phyloP scores from a whole-genome alignment of 1,139 yeast species.

The Pichia sp. region DNA sequence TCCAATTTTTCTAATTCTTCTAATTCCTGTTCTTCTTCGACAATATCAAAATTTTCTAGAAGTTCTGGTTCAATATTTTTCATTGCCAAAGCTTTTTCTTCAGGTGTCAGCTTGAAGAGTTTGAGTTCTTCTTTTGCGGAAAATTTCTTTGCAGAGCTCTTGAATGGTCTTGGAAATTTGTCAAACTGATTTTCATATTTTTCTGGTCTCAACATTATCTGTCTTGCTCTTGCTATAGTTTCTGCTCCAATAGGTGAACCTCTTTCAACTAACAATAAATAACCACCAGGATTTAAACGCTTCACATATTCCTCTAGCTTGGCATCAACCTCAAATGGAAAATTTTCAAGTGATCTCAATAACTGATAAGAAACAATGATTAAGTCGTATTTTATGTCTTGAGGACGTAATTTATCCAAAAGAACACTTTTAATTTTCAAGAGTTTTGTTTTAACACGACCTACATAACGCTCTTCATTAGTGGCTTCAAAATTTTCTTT shows the following conservation, averaged over 20 bases:
- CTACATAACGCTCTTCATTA: conserved; percentile 30
- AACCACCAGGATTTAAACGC: conserved; percentile 68
- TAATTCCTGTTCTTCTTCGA: conserved; percentile 20
- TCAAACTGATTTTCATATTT: conserved; percentile 45
- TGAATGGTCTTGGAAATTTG: conserved; percentile 66
- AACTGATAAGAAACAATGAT: conserved; percentile 83
- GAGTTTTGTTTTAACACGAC: conserved; percentile 51
- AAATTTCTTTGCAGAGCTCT: conserved; percentile 36
- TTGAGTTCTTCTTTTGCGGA: conserved; percentile 11
- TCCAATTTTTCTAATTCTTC: conserved; percentile 19
- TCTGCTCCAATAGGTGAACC: conserved; percentile 91
- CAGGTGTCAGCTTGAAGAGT: conserved; percentile 12
- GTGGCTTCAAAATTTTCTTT: not conserved
- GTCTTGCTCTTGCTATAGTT: conserved; percentile 82
- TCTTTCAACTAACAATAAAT: conserved; percentile 70
- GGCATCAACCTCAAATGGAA: conserved; percentile 68
- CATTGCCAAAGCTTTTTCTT: conserved; percentile 15
- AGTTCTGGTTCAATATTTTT: conserved; percentile 32
- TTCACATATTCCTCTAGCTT: conserved; percentile 54
- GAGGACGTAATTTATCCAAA: conserved; percentile 37
- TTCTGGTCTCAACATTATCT: conserved; percentile 80
- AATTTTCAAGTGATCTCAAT: conserved; percentile 47
- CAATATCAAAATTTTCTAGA: conserved; percentile 33
- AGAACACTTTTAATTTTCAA: conserved; percentile 47
- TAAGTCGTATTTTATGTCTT: conserved; percentile 52